These are phyloP conservation scores for Collybia mongolica DNA, from an alignment of 768 basidiomycete species.

Conservation along the genomic window DNA sequence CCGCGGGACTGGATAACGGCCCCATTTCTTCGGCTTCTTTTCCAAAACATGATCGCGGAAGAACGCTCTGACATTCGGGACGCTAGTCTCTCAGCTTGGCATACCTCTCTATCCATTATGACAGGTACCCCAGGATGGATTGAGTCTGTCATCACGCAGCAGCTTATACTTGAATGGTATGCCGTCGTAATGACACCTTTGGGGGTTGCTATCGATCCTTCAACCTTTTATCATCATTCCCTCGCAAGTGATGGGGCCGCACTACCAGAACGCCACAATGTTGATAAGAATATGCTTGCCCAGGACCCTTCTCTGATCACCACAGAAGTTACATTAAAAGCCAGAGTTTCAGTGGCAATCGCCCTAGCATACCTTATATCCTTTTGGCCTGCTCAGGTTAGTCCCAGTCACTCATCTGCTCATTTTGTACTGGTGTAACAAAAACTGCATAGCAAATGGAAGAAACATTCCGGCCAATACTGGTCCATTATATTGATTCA, in stretches of 20 bases:
- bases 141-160: slow-evolving; percentile 52
- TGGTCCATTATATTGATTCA: slow-evolving; percentile 80
- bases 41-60: slow-evolving; percentile 93
- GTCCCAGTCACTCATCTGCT: slow-evolving; percentile 13
- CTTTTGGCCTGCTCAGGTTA: slow-evolving; percentile 65
- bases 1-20: slow-evolving; percentile 79
- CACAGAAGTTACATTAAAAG: slow-evolving; percentile 73
- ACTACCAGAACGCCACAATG: slow-evolving; percentile 76
- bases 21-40: slow-evolving; percentile 78
- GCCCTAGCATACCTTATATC: slow-evolving; percentile 72
- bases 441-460: slow-evolving; percentile 38
- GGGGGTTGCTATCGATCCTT: slow-evolving; percentile 70
- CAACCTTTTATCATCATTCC: slow-evolving; percentile 65
- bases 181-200: slow-evolving; percentile 87
- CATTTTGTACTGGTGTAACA: slow-evolving; percentile 1
- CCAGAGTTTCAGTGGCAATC: slow-evolving; percentile 73
- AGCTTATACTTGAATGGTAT: slow-evolving; percentile 81
- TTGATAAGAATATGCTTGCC: slow-evolving; percentile 92
- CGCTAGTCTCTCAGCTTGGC: slow-evolving; percentile 74
- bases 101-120: slow-evolving; percentile 59
- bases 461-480: slow-evolving; percentile 70
- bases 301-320: slow-evolving; percentile 87
- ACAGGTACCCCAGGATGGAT: slow-evolving; percentile 45
- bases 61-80: slow-evolving; percentile 83
- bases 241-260: slow-evolving; percentile 45